phyloP scores from a whole-genome alignment of 176 grass and related monocot species.

The Oryza glumipatula region DNA sequence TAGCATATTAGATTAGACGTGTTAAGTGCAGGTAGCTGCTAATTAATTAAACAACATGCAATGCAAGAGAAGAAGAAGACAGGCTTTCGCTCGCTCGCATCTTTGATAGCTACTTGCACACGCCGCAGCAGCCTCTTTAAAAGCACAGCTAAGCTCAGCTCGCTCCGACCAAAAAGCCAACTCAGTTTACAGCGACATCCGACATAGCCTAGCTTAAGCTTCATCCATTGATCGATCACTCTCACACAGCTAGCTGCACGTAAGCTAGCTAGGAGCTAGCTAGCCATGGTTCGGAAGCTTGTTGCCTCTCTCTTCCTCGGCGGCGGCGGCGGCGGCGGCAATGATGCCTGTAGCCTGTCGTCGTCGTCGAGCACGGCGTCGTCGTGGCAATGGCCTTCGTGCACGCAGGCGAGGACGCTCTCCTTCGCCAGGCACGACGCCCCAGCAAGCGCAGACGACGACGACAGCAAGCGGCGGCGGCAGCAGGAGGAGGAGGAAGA shows the following conservation, averaged over 20 bases:
- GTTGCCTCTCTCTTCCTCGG: slow-evolving; percentile 57
- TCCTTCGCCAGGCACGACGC: slow-evolving; percentile 39
- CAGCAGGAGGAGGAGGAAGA: not conserved
- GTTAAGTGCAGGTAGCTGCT: too few relatives aligned
- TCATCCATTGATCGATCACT: not conserved
- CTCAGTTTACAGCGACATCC: not conserved
- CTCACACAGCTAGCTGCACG: not conserved
- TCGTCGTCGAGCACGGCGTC: slow-evolving; percentile 32
- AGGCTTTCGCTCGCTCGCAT: not conserved
- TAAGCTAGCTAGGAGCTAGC: too few relatives aligned
- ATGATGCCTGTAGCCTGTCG: not conserved
- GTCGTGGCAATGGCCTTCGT: slow-evolving; percentile 52
- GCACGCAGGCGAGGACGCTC: slow-evolving; percentile 42
- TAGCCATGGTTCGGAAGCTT: slow-evolving; percentile 54
- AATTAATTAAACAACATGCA: too few relatives aligned
- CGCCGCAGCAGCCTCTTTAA: not conserved
- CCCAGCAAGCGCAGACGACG: not conserved
- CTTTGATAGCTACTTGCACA: not conserved
- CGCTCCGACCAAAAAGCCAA: not conserved
- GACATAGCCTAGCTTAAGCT: not conserved
- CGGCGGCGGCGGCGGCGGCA: slow-evolving; percentile 21
- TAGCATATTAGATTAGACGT: not conserved
- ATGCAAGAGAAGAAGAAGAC: not conserved
- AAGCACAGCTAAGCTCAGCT: not conserved
- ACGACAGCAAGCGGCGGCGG: not conserved